A percentile compares a stretch with the other conserved stretches of the same genome.
phyloP scores from a whole-genome alignment of 1,139 yeast species.

The Yamadazyma taylorii region DNA sequence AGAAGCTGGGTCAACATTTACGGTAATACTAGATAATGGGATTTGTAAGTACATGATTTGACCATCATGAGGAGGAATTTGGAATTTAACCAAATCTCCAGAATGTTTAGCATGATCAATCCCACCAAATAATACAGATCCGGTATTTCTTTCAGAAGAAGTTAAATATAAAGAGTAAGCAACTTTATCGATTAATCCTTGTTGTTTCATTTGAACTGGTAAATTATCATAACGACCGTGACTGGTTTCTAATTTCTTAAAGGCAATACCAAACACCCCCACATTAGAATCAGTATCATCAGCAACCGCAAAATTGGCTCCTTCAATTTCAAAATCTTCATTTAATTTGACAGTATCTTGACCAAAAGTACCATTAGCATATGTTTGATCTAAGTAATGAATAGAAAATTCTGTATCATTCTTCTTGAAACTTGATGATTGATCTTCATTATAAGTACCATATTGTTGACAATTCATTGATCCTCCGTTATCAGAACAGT shows the following conservation, averaged over 20 bases:
- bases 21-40: slow-evolving; percentile 20
- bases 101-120: slow-evolving; percentile 52
- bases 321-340: slow-evolving; percentile 31
- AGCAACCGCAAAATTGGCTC: slow-evolving; percentile 55
- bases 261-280: slow-evolving; percentile 66
- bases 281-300: slow-evolving; percentile 49
- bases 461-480: slow-evolving; percentile 32
- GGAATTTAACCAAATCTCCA: slow-evolving; percentile 38
- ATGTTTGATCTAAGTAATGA: slow-evolving; percentile 31
- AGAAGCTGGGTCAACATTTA: slow-evolving; percentile 6
- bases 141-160: slow-evolving; percentile 38
- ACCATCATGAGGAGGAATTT: slow-evolving; percentile 20
- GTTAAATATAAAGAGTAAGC: slow-evolving; percentile 58
- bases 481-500: slow-evolving; percentile 21
- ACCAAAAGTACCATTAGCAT: slow-evolving; percentile 53
- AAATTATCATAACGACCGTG: slow-evolving; percentile 14
- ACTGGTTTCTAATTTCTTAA: slow-evolving; percentile 21
- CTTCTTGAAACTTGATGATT: slow-evolving; percentile 45
- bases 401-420: slow-evolving; percentile 43
- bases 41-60: slow-evolving; percentile 20
- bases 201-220: slow-evolving; percentile 53
- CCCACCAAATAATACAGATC: slow-evolving; percentile 58
- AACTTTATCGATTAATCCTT: slow-evolving; percentile 48
- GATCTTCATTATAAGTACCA: slow-evolving; percentile 51
- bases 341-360: slow-evolving; percentile 44